Conservation (phyloP, 305 asterid genomes). For the Fraxinus greggii region DNA sequence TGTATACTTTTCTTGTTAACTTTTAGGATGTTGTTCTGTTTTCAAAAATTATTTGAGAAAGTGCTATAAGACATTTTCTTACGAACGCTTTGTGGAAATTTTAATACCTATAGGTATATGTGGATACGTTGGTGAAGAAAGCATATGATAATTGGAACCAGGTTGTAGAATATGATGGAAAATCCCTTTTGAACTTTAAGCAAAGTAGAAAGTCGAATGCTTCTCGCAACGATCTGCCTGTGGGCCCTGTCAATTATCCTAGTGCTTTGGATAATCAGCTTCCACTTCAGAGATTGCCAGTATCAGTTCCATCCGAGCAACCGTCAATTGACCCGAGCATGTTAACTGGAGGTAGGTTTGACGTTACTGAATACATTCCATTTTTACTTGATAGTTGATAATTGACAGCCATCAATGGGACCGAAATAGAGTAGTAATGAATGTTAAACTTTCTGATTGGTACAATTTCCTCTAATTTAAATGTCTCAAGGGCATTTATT, state of each 20-base stretch:
- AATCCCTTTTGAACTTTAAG: constrained; percentile 68
- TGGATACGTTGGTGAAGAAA: constrained; percentile 81
- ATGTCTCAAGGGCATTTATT: neutral
- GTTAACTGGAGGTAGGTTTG: constrained; percentile 64
- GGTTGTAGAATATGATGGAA: constrained; percentile 94
- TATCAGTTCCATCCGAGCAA: constrained; percentile 46
- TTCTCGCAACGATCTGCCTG: constrained; percentile 45
- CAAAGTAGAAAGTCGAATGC: constrained; percentile 51
- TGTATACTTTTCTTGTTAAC: neutral
- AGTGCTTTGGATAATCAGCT: constrained; percentile 58
- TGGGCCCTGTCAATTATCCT: constrained; percentile 57
- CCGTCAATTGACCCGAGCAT: constrained; percentile 51
- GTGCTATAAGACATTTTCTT: neutral
- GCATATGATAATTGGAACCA: constrained; percentile 92
- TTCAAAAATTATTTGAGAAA: neutral
- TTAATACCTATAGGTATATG: constrained; percentile 54
- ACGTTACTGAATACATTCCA: neutral
- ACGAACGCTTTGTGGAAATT: constrained; percentile 13
- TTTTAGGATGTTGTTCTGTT: neutral
- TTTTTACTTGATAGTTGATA: neutral
- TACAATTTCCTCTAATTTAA: neutral
- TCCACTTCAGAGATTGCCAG: constrained; percentile 46
- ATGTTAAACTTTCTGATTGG: neutral
- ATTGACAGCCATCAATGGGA: neutral
- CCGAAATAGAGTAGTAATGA: neutral